A percentile compares a stretch with the other conserved stretches of the same genome.
These are phyloP conservation scores for Flueggea neowawraea DNA, from an alignment of 441 rosid genomes.

Conservation along the genomic window DNA sequence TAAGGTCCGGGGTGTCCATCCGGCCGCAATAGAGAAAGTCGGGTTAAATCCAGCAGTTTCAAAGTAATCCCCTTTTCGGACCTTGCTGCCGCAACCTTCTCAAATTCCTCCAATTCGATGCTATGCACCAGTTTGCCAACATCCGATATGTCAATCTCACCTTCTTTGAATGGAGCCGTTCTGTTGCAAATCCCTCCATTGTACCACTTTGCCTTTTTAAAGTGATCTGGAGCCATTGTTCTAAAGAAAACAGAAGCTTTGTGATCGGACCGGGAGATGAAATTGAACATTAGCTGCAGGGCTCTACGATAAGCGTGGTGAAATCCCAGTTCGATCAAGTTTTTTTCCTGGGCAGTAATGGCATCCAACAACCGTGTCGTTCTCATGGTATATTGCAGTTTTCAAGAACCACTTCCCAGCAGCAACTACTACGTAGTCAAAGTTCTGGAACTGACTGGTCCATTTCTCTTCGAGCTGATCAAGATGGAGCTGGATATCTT, in stretches of 20 bases:
- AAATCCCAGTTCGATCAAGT: constrained; percentile 56
- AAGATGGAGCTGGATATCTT: constrained; percentile 63
- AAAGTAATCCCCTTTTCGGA: constrained; percentile 34
- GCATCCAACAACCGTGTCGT: constrained; percentile 54
- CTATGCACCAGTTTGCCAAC: constrained; percentile 40
- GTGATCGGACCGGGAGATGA: constrained; percentile 34
- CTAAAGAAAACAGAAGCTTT: constrained; percentile 53
- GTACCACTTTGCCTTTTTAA: constrained; percentile 90
- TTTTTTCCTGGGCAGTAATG: constrained; percentile 64
- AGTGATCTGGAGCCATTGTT: constrained; percentile 85
- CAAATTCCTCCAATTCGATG: constrained; percentile 53
- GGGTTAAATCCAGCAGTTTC: constrained; percentile 66
- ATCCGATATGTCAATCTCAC: constrained; percentile 45
- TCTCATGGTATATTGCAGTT: constrained; percentile 69
- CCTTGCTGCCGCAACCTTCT: constrained; percentile 34
- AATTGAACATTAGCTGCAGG: constrained; percentile 41
- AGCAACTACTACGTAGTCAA: constrained; percentile 66
- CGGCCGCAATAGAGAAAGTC: constrained; percentile 53
- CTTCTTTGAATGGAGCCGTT: constrained; percentile 57
- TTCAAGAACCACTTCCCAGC: constrained; percentile 91
- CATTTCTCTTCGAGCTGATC: constrained; percentile 73
- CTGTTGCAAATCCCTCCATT: constrained; percentile 71
- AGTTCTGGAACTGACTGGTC: constrained; percentile 41
- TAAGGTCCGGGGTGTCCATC: constrained; percentile 98
- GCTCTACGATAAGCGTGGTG: constrained; percentile 61